Percentiles rank a stretch among this genome's conserved stretches.
Conservation (phyloP, 352 stramenopile genomes). For the Pythium plurisporium region DNA sequence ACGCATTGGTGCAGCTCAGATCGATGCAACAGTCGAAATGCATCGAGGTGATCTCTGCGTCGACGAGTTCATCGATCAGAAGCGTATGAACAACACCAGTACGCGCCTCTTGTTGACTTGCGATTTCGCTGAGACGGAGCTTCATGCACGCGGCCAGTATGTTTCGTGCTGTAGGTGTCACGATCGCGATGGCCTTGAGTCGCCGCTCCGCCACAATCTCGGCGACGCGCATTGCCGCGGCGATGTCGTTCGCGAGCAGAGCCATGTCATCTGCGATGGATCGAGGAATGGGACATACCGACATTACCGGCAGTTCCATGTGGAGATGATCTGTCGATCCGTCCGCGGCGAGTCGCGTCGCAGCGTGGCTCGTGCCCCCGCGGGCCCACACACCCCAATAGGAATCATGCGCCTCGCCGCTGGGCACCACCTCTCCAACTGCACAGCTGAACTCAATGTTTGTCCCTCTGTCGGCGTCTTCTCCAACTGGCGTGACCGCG, state of each 20-base stretch:
- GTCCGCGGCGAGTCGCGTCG: neutral
- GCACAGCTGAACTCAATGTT: neutral
- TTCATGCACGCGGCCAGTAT: neutral
- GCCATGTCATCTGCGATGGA: neutral
- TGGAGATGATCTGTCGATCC: neutral
- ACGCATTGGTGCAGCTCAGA: conserved; percentile 40
- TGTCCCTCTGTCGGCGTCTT: neutral
- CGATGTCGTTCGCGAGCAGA: conserved; percentile 8
- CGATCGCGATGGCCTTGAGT: conserved; percentile 18
- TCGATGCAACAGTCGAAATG: conserved; percentile 44
- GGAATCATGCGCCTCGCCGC: neutral
- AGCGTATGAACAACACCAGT: no score
- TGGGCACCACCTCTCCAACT: conserved; percentile 5
- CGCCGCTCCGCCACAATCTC: neutral
- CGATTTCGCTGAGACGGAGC: no score
- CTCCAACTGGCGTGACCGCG: neutral
- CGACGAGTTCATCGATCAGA: neutral
- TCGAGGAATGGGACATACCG: neutral
- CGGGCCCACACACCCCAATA: conserved; percentile 5
- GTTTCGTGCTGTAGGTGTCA: conserved; percentile 20
- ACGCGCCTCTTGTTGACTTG: no score
- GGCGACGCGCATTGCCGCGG: conserved; percentile 5
- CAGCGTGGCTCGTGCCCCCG: neutral
- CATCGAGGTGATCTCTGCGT: neutral
- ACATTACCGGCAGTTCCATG: neutral